These are phyloP conservation scores for Exsudoporus frostii DNA, from an alignment of 768 basidiomycete species.

Conservation along the genomic window DNA sequence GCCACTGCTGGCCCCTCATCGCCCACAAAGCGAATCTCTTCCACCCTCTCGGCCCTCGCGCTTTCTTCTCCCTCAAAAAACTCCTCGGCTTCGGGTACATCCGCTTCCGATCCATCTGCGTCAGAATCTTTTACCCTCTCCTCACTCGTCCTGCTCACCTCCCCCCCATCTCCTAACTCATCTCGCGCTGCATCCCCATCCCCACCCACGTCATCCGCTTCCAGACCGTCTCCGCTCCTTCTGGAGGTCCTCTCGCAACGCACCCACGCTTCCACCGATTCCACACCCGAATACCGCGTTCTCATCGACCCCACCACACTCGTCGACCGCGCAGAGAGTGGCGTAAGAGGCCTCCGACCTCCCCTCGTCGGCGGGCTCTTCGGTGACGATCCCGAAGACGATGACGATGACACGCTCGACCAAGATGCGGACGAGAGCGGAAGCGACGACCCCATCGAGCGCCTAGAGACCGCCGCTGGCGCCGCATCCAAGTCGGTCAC, in stretches of 20 bases:
- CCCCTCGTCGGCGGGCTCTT: constrained; percentile 36
- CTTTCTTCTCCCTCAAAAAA: constrained; percentile 19
- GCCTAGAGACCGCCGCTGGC: constrained; percentile 26
- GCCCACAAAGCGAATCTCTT: constrained; percentile 15
- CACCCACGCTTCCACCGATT: constrained; percentile 67
- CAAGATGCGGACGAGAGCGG: constrained; percentile 42
- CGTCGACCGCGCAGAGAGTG: constrained; percentile 60
- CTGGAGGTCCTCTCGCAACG: constrained; percentile 65
- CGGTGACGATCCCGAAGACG: constrained; percentile 46
- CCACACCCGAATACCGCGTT: constrained; percentile 73
- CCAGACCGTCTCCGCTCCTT: constrained; percentile 43
- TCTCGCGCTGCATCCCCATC: neutral
- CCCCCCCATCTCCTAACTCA: neutral
- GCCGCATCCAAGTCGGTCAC: constrained; percentile 17
- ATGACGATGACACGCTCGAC: constrained; percentile 30
- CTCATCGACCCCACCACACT: constrained; percentile 69
- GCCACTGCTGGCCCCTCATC: neutral
- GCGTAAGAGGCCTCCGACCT: constrained; percentile 60
- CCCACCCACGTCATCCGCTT: constrained; percentile 25
- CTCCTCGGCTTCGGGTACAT: neutral
- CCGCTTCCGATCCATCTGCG: neutral
- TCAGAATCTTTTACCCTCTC: constrained; percentile 12
- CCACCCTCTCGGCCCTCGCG: constrained; percentile 9
- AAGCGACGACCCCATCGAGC: constrained; percentile 34
- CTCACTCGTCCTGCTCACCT: constrained; percentile 15